Evolutionary conservation across 208 protist species (phyloP).

Genomic region (Lotmaria passim): DNA sequence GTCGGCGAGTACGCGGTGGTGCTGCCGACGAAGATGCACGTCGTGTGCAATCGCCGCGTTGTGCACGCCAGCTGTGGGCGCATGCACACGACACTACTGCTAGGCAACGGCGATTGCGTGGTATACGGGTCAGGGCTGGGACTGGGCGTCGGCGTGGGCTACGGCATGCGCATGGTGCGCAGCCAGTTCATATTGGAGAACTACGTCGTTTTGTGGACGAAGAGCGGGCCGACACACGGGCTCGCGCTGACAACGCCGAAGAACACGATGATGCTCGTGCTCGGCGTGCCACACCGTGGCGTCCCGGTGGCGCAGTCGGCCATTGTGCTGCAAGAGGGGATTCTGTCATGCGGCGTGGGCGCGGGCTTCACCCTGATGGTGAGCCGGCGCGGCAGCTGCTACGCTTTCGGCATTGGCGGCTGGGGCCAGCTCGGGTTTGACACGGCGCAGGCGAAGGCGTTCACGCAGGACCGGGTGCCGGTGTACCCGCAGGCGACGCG

Average conservation of each 20-base stretch:
- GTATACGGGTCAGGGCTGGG: slow-evolving; percentile 76
- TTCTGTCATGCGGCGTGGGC: slow-evolving; percentile 67
- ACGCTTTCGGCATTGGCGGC: slow-evolving; percentile 72
- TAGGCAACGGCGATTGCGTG: slow-evolving; percentile 66
- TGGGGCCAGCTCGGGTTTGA: slow-evolving; percentile 86
- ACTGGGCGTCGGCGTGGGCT: slow-evolving; percentile 64
- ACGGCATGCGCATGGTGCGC: slow-evolving; percentile 71
- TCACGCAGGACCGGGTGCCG: slow-evolving; percentile 67
- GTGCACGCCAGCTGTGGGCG: slow-evolving; percentile 74
- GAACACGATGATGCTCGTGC: slow-evolving; percentile 58
- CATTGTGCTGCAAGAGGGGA: slow-evolving; percentile 69
- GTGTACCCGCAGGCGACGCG: slow-evolving; percentile 71
- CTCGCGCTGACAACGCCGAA: slow-evolving; percentile 72
- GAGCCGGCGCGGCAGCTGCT: slow-evolving; percentile 66
- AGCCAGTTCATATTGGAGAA: slow-evolving; percentile 67
- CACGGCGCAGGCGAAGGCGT: slow-evolving; percentile 44
- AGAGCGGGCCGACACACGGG: slow-evolving; percentile 59
- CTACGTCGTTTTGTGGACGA: slow-evolving; percentile 63
- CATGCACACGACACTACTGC: slow-evolving; percentile 69
- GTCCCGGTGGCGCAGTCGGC: slow-evolving; percentile 38
- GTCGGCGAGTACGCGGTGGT: slow-evolving; percentile 49
- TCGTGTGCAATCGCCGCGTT: slow-evolving; percentile 47
- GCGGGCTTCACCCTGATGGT: slow-evolving; percentile 80
- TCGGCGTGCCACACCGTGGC: slow-evolving; percentile 73
- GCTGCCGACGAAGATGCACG: slow-evolving; percentile 44